Percentiles rank a stretch among this genome's conserved stretches.
Evolutionary conservation across 129 eudicot species (phyloP).

Genomic region (Erigeron canadensis): DNA sequence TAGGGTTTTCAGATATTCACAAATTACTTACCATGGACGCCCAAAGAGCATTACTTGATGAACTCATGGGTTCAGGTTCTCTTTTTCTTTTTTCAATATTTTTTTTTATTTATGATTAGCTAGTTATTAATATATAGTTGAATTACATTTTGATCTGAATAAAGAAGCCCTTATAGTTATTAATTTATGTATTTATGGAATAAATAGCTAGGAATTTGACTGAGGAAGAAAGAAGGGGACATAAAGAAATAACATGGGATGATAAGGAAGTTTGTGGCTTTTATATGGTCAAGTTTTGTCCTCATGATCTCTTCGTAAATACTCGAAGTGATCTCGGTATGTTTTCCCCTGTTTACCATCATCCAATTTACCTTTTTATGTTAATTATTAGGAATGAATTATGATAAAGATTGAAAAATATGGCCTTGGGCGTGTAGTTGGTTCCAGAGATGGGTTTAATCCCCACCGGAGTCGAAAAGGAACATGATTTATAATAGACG

Average conservation of each 20-base stretch:
- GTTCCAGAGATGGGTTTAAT: no score
- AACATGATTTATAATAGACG: no score
- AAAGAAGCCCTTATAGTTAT: conserved; percentile 2
- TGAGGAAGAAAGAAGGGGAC: conserved; percentile 92
- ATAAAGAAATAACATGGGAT: conserved; percentile 87
- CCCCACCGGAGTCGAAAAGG: no score
- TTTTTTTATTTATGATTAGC: not conserved
- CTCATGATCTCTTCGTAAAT: conserved; percentile 93
- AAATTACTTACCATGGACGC: conserved; percentile 65
- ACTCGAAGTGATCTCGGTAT: conserved; percentile 92
- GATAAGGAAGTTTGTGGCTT: conserved; percentile 86
- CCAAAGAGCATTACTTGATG: conserved; percentile 95
- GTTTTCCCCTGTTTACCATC: not conserved
- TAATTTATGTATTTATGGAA: not conserved
- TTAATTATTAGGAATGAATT: conserved; percentile 6
- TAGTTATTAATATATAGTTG: not conserved
- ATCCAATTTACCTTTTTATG: not conserved
- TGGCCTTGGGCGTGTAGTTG: no score
- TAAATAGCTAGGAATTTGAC: conserved; percentile 80
- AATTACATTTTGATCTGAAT: conserved; percentile 4
- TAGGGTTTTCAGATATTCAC: conserved; percentile 17
- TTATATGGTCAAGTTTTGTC: conserved; percentile 95
- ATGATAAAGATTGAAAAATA: not conserved
- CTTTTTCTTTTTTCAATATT: not conserved
- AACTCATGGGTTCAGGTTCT: conserved; percentile 97